Percentiles rank a stretch among this genome's conserved stretches.
These are phyloP conservation scores for Coccomyxa sp. DNA, from an alignment of 139 green algal genomes.

Conservation along the genomic window DNA sequence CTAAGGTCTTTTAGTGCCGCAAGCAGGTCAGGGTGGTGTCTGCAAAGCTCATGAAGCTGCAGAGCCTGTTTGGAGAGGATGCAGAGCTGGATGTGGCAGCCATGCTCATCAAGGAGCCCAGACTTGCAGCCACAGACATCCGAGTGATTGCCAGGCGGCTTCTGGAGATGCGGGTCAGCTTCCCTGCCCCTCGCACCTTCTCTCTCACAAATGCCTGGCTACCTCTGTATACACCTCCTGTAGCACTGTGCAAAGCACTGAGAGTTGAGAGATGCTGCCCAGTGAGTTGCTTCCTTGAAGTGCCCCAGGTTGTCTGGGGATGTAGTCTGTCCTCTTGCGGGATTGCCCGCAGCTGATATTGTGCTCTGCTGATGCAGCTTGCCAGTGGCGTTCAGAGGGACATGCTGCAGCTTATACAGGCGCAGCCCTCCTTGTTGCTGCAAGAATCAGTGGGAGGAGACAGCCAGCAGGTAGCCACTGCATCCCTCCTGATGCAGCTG, in stretches of 20 bases:
- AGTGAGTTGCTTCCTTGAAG: not conserved
- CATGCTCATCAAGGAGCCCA: constrained; percentile 58
- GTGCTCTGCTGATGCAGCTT: not conserved
- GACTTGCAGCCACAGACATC: not conserved
- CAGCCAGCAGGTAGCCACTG: too few relatives aligned
- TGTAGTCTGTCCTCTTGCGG: not conserved
- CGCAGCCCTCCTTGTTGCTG: not conserved
- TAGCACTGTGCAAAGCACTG: not conserved
- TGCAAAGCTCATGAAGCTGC: constrained; percentile 47
- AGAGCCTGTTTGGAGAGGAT: constrained; percentile 48
- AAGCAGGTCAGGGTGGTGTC: constrained; percentile 38
- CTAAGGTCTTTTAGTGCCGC: not conserved
- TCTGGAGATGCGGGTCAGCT: constrained; percentile 46
- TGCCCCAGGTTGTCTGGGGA: not conserved
- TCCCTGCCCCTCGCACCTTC: not conserved
- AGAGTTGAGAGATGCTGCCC: not conserved
- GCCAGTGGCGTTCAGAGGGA: not conserved
- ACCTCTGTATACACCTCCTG: too few relatives aligned
- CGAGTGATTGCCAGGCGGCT: constrained; percentile 33
- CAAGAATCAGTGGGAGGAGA: too few relatives aligned
- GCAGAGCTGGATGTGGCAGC: constrained; percentile 32
- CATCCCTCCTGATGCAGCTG: too few relatives aligned
- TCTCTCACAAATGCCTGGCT: not conserved
- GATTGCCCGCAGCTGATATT: not conserved
- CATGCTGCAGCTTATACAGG: not conserved